Evolutionary conservation across 768 basidiomycete species (phyloP).

Genomic region (Sarcodon aspratus): DNA sequence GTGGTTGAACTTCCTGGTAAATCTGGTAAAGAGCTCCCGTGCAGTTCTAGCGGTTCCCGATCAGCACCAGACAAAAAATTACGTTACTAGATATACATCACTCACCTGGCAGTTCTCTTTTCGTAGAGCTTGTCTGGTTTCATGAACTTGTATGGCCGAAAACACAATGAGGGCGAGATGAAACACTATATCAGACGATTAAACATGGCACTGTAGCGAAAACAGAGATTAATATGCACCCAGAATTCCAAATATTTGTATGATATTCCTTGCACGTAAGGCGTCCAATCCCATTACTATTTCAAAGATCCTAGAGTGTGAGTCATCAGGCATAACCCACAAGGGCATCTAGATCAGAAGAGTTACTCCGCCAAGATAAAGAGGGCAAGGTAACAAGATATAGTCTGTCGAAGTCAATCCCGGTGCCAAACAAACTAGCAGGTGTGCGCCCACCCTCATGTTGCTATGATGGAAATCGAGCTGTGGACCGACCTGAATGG

Average conservation of each 20-base stretch:
- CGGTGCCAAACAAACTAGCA: not conserved
- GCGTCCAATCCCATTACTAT: constrained; percentile 76
- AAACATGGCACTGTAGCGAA: not conserved
- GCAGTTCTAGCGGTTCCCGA: constrained; percentile 25
- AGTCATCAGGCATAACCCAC: constrained; percentile 1
- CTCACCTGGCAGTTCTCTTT: constrained; percentile 38
- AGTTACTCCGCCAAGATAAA: constrained; percentile 75
- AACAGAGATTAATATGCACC: constrained; percentile 25
- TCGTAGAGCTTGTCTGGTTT: constrained; percentile 28
- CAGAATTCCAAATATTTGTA: constrained; percentile 67
- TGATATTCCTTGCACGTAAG: constrained; percentile 64
- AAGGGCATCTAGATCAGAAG: not conserved
- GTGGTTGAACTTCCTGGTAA: constrained; percentile 47
- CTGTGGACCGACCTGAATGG: constrained; percentile 36
- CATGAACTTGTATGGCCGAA: constrained; percentile 65
- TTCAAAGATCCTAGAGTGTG: constrained; percentile 55
- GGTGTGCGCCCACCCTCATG: constrained; percentile 38
- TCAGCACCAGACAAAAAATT: not conserved
- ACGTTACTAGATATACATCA: no score
- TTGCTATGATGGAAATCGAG: constrained; percentile 26
- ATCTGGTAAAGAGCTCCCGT: constrained; percentile 37
- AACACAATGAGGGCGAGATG: constrained; percentile 68
- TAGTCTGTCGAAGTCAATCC: constrained; percentile 33
- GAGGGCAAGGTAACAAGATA: constrained; percentile 77
- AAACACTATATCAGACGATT: constrained; percentile 40